A percentile compares a stretch with the other conserved stretches of the same genome.
Evolutionary conservation across 371 early-diverging fungal genomes (phyloP).

Genomic region (Mucor circinelloides): DNA sequence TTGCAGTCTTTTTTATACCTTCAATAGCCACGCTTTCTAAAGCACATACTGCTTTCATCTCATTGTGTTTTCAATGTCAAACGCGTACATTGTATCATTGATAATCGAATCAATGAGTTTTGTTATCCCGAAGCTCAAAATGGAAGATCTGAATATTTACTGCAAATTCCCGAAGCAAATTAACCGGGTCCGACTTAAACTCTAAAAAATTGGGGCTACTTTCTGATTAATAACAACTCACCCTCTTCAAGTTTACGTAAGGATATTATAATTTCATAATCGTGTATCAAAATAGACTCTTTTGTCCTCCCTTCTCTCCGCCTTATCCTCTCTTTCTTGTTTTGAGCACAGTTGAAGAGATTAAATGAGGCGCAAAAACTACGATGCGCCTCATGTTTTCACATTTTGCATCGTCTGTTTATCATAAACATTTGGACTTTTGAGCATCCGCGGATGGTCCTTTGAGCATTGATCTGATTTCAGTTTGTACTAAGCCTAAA

Average conservation of each 20-base stretch:
- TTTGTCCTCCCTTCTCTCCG: neutral
- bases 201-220: slow-evolving; percentile 6
- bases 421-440: neutral
- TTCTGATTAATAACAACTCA: neutral
- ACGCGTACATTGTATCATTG: neutral
- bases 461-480: neutral
- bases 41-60: neutral
- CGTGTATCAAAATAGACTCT: neutral
- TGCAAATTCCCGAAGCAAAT: slow-evolving; percentile 4
- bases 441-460: neutral
- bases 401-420: neutral
- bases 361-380: neutral
- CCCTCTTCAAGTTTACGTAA: slow-evolving; percentile 9
- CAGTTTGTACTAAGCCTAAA: neutral
- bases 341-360: neutral
- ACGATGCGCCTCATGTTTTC: neutral
- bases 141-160: neutral
- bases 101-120: neutral
- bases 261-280: neutral
- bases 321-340: neutral
- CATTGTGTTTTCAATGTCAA: neutral
- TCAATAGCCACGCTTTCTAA: too few relatives aligned
- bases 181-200: slow-evolving; percentile 9
- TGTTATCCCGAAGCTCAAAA: slow-evolving; percentile 3
- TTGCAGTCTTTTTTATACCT: too few relatives aligned